phyloP scores from a whole-genome alignment of 345 rosid species.

The Linum trigynum region DNA sequence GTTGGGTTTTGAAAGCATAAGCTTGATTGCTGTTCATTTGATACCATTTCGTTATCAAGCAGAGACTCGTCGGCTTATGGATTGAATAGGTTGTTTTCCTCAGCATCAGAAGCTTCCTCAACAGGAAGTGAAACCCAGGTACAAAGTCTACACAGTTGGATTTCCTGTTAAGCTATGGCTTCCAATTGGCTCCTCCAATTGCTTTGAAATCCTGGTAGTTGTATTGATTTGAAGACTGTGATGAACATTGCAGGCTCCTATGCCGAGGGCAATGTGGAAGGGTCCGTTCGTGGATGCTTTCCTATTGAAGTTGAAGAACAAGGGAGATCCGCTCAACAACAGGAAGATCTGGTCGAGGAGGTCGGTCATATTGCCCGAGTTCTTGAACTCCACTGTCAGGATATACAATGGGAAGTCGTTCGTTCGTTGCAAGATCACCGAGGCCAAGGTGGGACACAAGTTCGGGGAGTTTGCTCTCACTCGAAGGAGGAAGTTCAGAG shows the following conservation, averaged over 20 bases:
- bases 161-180: too few species aligned
- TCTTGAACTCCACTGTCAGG: conserved; percentile 23
- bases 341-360: conserved; percentile 37
- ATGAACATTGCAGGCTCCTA: conserved; percentile 15
- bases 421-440: conserved; percentile 42
- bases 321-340: conserved; percentile 17
- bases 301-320: conserved; percentile 24
- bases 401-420: conserved; percentile 39
- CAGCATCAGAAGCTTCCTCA: too few species aligned
- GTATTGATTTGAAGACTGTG: too few species aligned
- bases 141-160: too few species aligned
- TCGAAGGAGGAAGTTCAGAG: conserved; percentile 16
- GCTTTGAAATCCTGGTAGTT: too few species aligned
- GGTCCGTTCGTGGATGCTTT: conserved; percentile 33
- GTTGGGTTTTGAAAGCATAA: too few species aligned
- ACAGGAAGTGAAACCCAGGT: too few species aligned
- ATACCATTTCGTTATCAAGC: too few species aligned
- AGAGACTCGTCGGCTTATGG: too few species aligned
- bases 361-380: conserved; percentile 41
- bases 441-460: conserved; percentile 43
- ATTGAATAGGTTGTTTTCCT: too few species aligned
- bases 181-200: too few species aligned
- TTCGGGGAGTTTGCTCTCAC: conserved; percentile 45
- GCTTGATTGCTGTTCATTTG: too few species aligned
- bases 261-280: conserved; percentile 3